A percentile compares a stretch with the other conserved stretches of the same genome.
Conservation (phyloP, 2,329 filamentous ascomycete species). For the Coniochaeta prunicola region DNA sequence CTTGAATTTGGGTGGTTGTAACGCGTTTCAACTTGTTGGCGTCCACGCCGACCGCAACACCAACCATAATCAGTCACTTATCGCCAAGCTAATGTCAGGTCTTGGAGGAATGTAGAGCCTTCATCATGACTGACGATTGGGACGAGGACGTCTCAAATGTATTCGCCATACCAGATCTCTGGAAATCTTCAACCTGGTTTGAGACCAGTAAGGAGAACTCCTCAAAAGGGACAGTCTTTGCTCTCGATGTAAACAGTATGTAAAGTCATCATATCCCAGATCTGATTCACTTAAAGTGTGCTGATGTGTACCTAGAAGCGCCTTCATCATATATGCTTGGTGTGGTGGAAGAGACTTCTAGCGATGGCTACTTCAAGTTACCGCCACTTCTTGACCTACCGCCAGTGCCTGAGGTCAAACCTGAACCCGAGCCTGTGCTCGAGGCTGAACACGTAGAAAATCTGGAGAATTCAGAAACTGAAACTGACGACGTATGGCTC, state of each 20-base stretch:
- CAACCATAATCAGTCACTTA: neutral
- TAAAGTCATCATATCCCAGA: neutral
- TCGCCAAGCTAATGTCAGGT: neutral
- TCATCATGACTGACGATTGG: constrained; percentile 30
- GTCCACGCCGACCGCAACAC: constrained; percentile 1
- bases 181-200: constrained; percentile 45
- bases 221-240: constrained; percentile 33
- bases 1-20: neutral
- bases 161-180: constrained; percentile 58
- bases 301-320: neutral
- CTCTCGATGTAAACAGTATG: constrained; percentile 27
- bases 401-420: constrained; percentile 6
- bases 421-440: neutral
- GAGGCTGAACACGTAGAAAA: constrained; percentile 2
- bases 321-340: neutral
- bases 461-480: constrained; percentile 2
- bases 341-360: constrained; percentile 1
- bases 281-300: constrained; percentile 5
- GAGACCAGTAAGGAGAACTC: constrained; percentile 17
- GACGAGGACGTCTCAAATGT: constrained; percentile 39
- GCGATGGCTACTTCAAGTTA: constrained; percentile 35
- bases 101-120: neutral
- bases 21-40: neutral
- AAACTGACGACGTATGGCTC: constrained; percentile 41
- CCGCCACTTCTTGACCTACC: constrained; percentile 20